Conservation (phyloP, 73 alveolate genomes). For the Tetrahymena malaccensis region DNA sequence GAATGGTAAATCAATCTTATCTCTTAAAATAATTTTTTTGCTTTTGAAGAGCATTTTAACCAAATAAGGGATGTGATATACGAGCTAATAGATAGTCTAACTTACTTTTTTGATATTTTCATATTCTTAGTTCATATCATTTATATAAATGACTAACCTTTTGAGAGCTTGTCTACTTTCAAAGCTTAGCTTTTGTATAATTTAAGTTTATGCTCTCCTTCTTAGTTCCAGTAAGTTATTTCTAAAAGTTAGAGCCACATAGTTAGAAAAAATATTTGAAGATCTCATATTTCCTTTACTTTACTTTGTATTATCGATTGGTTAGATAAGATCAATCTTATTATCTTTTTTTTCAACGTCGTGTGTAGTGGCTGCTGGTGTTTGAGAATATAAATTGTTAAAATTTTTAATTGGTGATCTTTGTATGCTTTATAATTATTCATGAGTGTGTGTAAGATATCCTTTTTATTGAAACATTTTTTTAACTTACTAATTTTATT, state of each 20-base stretch:
- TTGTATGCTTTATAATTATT: not conserved
- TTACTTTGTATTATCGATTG: not conserved
- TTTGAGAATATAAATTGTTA: not conserved
- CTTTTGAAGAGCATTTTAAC: not conserved
- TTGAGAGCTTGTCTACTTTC: not conserved
- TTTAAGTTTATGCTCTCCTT: not conserved
- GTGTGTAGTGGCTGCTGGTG: not conserved
- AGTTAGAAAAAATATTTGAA: not conserved
- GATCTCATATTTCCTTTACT: not conserved
- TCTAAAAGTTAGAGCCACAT: not conserved
- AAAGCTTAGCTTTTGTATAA: not conserved
- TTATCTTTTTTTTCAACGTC: not conserved
- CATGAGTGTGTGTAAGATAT: not conserved
- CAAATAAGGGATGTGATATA: not conserved
- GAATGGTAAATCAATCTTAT: not conserved
- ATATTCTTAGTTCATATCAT: not conserved
- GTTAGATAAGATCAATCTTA: not conserved
- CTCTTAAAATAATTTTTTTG: not conserved
- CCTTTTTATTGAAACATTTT: not conserved
- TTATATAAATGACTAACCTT: not conserved
- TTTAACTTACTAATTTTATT: no score
- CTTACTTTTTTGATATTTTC: not conserved
- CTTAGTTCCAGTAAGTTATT: not conserved
- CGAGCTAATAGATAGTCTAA: not conserved
- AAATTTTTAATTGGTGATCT: not conserved